phyloP scores from a whole-genome alignment of 805 yeast species.

The Cyberlindnera lachancei region DNA sequence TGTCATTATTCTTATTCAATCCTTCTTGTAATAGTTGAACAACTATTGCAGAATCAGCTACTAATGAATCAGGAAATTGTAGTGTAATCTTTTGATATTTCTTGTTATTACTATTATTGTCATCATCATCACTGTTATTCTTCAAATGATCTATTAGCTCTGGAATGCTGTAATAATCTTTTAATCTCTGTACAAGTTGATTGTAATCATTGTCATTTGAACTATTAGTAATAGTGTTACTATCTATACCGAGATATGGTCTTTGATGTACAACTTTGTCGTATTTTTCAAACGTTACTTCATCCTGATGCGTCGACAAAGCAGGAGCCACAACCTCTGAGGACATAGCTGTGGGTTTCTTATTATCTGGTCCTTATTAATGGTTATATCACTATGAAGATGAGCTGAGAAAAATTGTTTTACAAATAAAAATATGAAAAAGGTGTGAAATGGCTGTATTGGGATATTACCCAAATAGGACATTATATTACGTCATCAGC shows the following conservation, averaged over 20 bases:
- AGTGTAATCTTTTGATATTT: conserved; percentile 55
- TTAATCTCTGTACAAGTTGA: conserved; percentile 24
- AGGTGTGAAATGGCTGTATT: no score
- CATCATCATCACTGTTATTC: conserved; percentile 22
- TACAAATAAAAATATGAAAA: no score
- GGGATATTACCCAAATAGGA: no score
- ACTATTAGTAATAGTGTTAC: no score
- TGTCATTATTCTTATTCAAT: conserved; percentile 6
- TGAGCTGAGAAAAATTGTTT: no score
- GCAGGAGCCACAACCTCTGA: not conserved
- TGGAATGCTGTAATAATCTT: conserved; percentile 48
- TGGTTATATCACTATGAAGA: no score
- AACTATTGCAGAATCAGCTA: conserved; percentile 72
- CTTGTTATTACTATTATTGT: conserved; percentile 20
- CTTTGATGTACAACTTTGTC: conserved; percentile 22
- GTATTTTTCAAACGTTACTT: conserved; percentile 41
- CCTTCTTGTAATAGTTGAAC: conserved; percentile 43
- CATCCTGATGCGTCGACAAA: conserved; percentile 72
- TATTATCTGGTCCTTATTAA: no score
- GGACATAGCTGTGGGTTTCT: no score
- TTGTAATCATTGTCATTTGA: conserved; percentile 15
- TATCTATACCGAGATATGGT: conserved; percentile 26
- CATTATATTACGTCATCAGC: no score
- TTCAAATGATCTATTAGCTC: conserved; percentile 36
- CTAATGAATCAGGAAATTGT: conserved; percentile 82